Evolutionary conservation across 148 eudicot genomes (phyloP).

Genomic region (Mesembryanthemum crystallinum): DNA sequence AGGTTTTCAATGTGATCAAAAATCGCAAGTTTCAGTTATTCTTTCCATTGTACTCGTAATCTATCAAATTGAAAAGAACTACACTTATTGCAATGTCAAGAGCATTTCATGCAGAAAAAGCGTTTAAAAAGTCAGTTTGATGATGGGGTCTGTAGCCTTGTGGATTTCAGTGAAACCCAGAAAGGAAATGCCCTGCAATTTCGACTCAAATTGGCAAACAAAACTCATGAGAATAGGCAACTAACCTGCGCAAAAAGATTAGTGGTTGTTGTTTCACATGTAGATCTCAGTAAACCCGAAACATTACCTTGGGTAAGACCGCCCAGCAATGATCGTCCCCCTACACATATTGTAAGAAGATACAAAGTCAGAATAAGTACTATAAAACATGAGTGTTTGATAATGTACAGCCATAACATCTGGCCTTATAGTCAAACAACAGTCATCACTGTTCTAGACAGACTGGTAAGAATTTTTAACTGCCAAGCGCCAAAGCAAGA

Average conservation of each 20-base stretch:
- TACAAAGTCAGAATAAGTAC: slow-evolving; percentile 10
- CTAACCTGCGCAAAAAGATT: slow-evolving; percentile 51
- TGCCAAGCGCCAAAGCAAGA: neutral
- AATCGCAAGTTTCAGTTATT: neutral
- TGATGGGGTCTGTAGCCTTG: neutral
- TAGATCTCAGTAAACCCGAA: slow-evolving; percentile 31
- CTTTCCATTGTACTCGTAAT: neutral
- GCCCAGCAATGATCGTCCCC: slow-evolving; percentile 51
- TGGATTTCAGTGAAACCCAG: neutral
- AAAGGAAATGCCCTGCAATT: neutral
- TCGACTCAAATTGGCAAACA: neutral
- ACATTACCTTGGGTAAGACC: slow-evolving; percentile 36
- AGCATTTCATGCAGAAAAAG: neutral
- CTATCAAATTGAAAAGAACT: neutral
- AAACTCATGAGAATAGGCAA: slow-evolving; percentile 1
- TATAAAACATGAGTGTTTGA: neutral
- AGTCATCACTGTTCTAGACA: neutral
- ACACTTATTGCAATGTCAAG: neutral
- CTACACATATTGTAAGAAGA: slow-evolving; percentile 27
- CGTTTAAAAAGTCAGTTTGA: neutral
- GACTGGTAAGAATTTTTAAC: neutral
- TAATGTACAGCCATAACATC: neutral
- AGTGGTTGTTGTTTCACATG: slow-evolving; percentile 34
- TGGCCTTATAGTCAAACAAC: no score
- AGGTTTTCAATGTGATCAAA: slow-evolving; percentile 4